Evolutionary conservation across 768 basidiomycete genomes (phyloP).

Genomic region (Termitomyces sp.): DNA sequence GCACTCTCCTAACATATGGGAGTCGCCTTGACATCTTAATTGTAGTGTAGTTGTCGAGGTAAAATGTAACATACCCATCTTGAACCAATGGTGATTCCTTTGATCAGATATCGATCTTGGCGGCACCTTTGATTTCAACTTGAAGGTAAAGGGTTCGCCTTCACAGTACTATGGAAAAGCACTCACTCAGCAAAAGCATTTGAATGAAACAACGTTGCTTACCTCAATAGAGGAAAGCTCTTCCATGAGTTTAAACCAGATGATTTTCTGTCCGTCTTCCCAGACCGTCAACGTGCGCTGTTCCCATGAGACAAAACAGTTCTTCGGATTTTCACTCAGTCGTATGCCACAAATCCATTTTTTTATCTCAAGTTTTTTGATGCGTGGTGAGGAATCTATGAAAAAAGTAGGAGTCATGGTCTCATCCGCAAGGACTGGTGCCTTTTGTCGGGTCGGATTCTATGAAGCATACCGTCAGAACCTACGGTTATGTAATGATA

Average conservation of each 20-base stretch:
- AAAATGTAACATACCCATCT: constrained; percentile 4
- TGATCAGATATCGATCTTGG: background rate
- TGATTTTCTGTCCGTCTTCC: background rate
- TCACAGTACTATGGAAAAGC: background rate
- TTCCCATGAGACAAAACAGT: constrained; percentile 1
- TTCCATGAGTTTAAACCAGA: background rate
- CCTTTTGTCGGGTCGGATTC: background rate
- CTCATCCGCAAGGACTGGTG: background rate
- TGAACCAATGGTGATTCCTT: constrained; percentile 2
- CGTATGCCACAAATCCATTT: background rate
- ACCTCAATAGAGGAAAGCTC: background rate
- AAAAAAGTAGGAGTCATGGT: background rate
- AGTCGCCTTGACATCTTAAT: constrained; percentile 4
- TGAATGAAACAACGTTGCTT: background rate
- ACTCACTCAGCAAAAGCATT: background rate
- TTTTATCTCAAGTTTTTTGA: background rate
- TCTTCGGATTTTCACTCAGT: background rate
- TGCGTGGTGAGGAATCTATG: background rate
- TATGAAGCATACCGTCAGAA: background rate
- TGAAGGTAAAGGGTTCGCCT: background rate
- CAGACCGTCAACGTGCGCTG: background rate
- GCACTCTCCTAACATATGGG: constrained; percentile 11
- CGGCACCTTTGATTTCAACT: background rate
- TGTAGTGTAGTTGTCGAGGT: background rate
- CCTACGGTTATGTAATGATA: background rate